These are phyloP conservation scores for Xylariaceae sp. DNA, from an alignment of 2,329 filamentous ascomycete genomes.

Conservation along the genomic window DNA sequence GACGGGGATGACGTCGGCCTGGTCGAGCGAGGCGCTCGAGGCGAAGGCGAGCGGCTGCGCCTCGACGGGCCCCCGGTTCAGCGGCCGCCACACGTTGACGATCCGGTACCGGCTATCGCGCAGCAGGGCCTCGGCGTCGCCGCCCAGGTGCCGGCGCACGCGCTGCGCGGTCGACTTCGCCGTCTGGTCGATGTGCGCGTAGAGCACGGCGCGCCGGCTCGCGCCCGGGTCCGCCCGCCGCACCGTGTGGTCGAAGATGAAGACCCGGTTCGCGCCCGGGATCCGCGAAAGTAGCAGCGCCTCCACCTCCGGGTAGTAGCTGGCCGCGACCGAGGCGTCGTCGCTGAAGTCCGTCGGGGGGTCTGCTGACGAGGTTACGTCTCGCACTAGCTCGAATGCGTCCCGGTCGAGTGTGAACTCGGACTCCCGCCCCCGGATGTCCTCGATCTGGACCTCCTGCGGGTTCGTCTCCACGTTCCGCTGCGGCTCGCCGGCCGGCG, in stretches of 20 bases:
- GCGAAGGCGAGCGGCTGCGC: conserved; percentile 71
- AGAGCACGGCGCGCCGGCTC: conserved; percentile 67
- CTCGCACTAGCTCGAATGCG: conserved; percentile 70
- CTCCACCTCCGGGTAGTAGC: conserved; percentile 88
- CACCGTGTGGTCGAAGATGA: conserved; percentile 88
- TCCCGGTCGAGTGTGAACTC: conserved; percentile 71
- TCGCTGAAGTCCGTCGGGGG: conserved; percentile 65
- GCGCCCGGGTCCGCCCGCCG: conserved; percentile 65
- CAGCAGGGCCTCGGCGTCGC: conserved; percentile 69
- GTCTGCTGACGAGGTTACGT: conserved; percentile 60
- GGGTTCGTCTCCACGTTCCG: conserved; percentile 62
- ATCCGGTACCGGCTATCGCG: conserved; percentile 70
- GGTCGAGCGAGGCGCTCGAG: conserved; percentile 61
- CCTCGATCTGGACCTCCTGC: conserved; percentile 63
- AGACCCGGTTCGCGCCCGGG: conserved; percentile 65
- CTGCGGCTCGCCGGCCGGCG: conserved; percentile 61
- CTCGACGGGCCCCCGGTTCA: conserved; percentile 61
- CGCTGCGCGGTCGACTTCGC: conserved; percentile 65
- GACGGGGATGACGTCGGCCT: conserved; percentile 69
- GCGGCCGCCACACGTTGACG: conserved; percentile 82
- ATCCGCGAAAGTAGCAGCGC: conserved; percentile 67
- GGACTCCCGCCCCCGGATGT: conserved; percentile 72
- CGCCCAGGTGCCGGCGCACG: conserved; percentile 66
- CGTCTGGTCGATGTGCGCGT: conserved; percentile 86
- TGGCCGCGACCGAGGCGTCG: conserved; percentile 66